These are phyloP conservation scores for Yarrowia deformans DNA, from an alignment of 805 yeast species.

Conservation along the genomic window DNA sequence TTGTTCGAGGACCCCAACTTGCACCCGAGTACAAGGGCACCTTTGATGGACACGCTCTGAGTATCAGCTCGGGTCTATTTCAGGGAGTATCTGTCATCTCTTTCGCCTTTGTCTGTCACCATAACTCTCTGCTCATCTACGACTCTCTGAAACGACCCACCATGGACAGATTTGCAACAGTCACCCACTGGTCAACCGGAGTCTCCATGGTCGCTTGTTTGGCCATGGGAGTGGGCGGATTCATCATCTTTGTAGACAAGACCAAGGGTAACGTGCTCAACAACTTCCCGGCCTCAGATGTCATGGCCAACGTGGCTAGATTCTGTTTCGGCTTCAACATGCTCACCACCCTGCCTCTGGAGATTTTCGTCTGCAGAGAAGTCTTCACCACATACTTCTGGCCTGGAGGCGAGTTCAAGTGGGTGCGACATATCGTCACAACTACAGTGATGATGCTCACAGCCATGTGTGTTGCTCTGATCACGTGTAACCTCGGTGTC, in stretches of 20 bases:
- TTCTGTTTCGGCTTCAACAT: conserved; percentile 89
- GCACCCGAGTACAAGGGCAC: conserved; percentile 56
- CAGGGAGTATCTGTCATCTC: conserved; percentile 95
- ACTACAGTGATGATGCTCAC: conserved; percentile 70
- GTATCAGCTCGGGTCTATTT: conserved; percentile 70
- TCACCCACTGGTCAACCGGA: conserved; percentile 84
- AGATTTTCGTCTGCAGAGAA: conserved; percentile 87
- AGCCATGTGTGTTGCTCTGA: conserved; percentile 77
- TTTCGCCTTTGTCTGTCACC: conserved; percentile 95
- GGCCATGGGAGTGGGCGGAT: conserved; percentile 80
- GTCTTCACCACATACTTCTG: conserved; percentile 71
- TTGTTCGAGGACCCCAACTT: conserved; percentile 73
- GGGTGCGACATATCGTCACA: conserved; percentile 61
- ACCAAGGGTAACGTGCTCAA: conserved; percentile 89
- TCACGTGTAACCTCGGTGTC: conserved; percentile 89
- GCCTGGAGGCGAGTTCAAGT: conserved; percentile 48
- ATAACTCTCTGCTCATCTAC: conserved; percentile 88
- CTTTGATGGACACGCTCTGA: conserved; percentile 53
- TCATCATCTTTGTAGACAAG: conserved; percentile 71
- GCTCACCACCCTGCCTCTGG: conserved; percentile 91
- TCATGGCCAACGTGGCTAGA: conserved; percentile 82
- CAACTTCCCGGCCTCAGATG: conserved; percentile 80
- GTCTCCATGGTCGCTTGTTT: conserved; percentile 82
- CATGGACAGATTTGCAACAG: conserved; percentile 70
- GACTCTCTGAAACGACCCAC: conserved; percentile 82